Evolutionary conservation across 2,329 filamentous ascomycete species (phyloP).

Genomic region (Ceratocystis variospora): DNA sequence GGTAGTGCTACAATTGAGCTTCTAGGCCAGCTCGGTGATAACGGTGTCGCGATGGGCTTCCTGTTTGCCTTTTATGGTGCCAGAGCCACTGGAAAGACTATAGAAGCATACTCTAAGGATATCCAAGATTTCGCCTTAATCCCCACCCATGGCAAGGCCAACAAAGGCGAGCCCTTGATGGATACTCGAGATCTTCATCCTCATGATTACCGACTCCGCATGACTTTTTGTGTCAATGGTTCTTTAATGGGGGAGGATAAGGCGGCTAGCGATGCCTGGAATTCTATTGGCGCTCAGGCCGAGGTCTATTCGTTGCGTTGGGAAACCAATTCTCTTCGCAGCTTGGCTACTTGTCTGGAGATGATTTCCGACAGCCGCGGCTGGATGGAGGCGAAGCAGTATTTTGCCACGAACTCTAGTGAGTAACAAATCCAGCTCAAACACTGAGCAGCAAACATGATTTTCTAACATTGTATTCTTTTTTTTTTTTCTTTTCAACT

Average conservation of each 20-base stretch:
- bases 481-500: constrained; percentile 34
- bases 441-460: not conserved
- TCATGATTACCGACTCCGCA: constrained; percentile 54
- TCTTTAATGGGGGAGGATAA: constrained; percentile 64
- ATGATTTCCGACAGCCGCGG: constrained; percentile 65
- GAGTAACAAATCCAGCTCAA: constrained; percentile 23
- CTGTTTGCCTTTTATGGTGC: constrained; percentile 87
- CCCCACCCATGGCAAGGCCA: constrained; percentile 45
- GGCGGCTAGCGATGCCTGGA: constrained; percentile 59
- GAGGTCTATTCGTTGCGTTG: constrained; percentile 76
- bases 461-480: constrained; percentile 24
- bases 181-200: constrained; percentile 40
- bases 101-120: constrained; percentile 76
- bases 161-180: constrained; percentile 29
- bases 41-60: constrained; percentile 63
- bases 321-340: constrained; percentile 65
- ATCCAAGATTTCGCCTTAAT: constrained; percentile 82
- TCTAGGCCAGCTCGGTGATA: constrained; percentile 67
- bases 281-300: constrained; percentile 53
- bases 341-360: constrained; percentile 64
- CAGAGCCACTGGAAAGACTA: constrained; percentile 69
- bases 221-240: constrained; percentile 73
- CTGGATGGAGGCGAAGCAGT: constrained; percentile 55
- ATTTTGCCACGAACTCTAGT: constrained; percentile 36
- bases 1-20: constrained; percentile 62